Conservation (phyloP, 2,329 filamentous ascomycete species). For the Diplodia seriata region DNA sequence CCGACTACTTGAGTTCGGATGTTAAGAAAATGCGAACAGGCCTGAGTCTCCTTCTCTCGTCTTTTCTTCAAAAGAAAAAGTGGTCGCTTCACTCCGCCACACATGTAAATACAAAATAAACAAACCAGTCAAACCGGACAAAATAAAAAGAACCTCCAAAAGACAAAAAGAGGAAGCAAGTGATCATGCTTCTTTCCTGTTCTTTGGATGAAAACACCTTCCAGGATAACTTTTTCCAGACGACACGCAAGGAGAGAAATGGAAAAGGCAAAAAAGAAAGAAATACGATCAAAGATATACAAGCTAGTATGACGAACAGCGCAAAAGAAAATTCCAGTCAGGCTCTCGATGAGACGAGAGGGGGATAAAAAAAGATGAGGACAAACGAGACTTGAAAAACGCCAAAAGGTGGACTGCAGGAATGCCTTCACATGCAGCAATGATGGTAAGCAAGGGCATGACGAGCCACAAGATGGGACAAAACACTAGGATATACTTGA, state of each 20-base stretch:
- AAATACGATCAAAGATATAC: conserved; percentile 11
- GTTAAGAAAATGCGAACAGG: not conserved
- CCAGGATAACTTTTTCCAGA: conserved; percentile 2
- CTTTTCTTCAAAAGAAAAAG: not conserved
- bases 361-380: not conserved
- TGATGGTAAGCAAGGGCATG: not conserved
- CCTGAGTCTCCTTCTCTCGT: conserved; percentile 10
- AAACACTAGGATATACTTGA: conserved; percentile 4
- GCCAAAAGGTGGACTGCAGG: conserved; percentile 1
- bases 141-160: not conserved
- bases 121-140: not conserved
- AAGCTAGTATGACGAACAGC: conserved; percentile 3
- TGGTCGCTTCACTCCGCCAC: not conserved
- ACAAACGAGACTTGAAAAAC: conserved; percentile 17
- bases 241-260: not conserved
- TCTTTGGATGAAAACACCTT: conserved; percentile 16
- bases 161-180: not conserved
- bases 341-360: not conserved
- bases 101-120: not conserved
- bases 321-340: not conserved
- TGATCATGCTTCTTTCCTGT: not conserved
- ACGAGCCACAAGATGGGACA: not conserved
- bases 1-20: conserved; percentile 3
- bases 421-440: not conserved
- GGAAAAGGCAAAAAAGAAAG: conserved; percentile 11